Conservation (phyloP, 2,329 filamentous ascomycete genomes). For the Pseudopyricularia javanii region DNA sequence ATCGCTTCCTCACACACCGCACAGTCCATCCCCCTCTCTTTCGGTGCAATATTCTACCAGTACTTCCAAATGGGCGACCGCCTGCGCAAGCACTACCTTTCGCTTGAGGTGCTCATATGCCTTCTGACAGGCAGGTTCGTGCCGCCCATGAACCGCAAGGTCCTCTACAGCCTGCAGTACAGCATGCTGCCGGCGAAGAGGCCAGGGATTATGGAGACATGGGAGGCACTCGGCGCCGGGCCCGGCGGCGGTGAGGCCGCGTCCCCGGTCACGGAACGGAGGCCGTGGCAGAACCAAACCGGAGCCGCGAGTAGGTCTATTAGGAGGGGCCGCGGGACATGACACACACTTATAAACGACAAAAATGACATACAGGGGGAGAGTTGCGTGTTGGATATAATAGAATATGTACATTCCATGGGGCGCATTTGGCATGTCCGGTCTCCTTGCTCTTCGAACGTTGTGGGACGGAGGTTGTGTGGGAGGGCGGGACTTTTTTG, state of each 20-base stretch:
- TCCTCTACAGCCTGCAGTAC: constrained; percentile 92
- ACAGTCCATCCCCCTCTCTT: constrained; percentile 76
- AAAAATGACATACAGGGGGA: no score
- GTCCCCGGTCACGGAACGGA: constrained; percentile 10
- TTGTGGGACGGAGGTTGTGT: no score
- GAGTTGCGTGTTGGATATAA: no score
- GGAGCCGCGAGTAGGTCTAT: neutral
- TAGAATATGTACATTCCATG: no score
- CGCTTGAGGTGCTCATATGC: constrained; percentile 75
- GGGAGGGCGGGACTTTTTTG: no score
- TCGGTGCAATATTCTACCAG: constrained; percentile 92
- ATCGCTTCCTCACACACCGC: neutral
- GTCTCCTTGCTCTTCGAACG: no score
- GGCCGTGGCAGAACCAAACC: neutral
- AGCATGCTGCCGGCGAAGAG: constrained; percentile 85
- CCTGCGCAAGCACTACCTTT: constrained; percentile 90
- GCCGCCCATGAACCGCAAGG: constrained; percentile 86
- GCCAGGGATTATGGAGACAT: constrained; percentile 74
- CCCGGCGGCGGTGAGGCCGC: constrained; percentile 18
- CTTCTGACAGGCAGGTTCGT: constrained; percentile 86
- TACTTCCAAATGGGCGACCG: constrained; percentile 92
- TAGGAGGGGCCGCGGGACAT: no score
- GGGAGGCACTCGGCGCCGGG: constrained; percentile 44
- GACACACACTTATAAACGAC: no score
- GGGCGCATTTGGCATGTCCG: no score